Percentiles rank a stretch among this genome's conserved stretches.
These are phyloP conservation scores for Rubia peregrina DNA, from an alignment of 305 asterid genomes.

Conservation along the genomic window DNA sequence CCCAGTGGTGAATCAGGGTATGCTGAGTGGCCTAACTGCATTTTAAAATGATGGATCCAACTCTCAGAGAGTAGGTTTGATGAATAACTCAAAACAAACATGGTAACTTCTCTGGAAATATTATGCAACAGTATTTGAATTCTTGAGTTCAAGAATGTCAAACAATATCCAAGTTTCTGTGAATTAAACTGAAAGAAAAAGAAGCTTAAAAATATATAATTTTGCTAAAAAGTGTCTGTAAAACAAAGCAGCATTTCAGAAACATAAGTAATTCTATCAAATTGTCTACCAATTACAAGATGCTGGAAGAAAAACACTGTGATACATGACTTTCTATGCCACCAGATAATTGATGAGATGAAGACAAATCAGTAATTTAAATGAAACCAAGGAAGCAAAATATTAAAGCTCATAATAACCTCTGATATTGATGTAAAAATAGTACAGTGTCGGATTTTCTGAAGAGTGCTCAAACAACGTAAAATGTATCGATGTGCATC, in stretches of 20 bases:
- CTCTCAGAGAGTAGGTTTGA: not conserved
- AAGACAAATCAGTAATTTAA: not conserved
- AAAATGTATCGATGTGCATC: slow-evolving; percentile 85
- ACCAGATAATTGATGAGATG: not conserved
- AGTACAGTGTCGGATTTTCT: slow-evolving; percentile 40
- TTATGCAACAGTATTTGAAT: not conserved
- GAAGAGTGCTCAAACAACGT: slow-evolving; percentile 70
- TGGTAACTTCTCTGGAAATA: not conserved
- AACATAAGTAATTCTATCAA: not conserved
- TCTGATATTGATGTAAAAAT: slow-evolving; percentile 83
- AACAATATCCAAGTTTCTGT: not conserved
- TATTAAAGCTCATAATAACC: slow-evolving; percentile 31
- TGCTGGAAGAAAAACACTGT: not conserved
- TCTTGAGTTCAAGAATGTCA: not conserved
- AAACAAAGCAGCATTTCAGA: not conserved
- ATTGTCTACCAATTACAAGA: not conserved
- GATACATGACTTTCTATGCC: not conserved
- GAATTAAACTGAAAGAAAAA: slow-evolving; percentile 7
- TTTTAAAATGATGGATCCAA: slow-evolving; percentile 16
- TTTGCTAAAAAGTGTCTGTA: not conserved
- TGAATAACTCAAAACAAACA: not conserved
- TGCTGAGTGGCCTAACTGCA: slow-evolving; percentile 83
- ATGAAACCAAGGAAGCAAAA: slow-evolving; percentile 8
- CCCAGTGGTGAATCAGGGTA: slow-evolving; percentile 98
- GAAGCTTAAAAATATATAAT: not conserved